phyloP scores from a whole-genome alignment of 2,329 filamentous ascomycete species.

The Cordyceps fumosorosea region DNA sequence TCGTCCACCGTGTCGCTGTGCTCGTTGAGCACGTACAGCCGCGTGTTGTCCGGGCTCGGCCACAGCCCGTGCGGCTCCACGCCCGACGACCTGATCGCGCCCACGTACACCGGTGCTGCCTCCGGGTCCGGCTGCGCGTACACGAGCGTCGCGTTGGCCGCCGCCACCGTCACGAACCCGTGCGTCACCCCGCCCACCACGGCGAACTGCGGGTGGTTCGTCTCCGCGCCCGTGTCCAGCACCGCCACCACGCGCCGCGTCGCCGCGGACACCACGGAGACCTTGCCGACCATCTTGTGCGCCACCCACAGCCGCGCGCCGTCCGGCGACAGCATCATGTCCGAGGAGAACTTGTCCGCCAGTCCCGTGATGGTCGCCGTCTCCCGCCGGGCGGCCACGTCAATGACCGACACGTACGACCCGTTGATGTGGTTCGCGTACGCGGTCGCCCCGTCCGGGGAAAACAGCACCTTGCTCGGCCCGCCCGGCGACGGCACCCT shows the following conservation, averaged over 20 bases:
- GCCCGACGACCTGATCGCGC: slow-evolving; percentile 9
- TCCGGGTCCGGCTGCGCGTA: slow-evolving; percentile 9
- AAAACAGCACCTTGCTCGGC: slow-evolving; percentile 16
- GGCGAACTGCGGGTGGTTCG: slow-evolving; percentile 14
- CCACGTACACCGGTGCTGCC: slow-evolving; percentile 9
- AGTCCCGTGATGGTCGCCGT: slow-evolving; percentile 8
- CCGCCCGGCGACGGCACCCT: slow-evolving; percentile 13
- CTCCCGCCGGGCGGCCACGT: slow-evolving; percentile 11
- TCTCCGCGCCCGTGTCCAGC: slow-evolving; percentile 14
- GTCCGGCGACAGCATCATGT: slow-evolving; percentile 16
- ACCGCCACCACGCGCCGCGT: neutral
- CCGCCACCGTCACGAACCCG: slow-evolving; percentile 14
- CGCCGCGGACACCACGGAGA: slow-evolving; percentile 11
- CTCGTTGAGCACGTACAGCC: slow-evolving; percentile 15
- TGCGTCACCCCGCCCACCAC: slow-evolving; percentile 11
- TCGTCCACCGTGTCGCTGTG: slow-evolving; percentile 15
- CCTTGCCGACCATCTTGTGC: slow-evolving; percentile 15
- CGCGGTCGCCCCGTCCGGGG: slow-evolving; percentile 13
- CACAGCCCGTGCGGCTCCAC: slow-evolving; percentile 15
- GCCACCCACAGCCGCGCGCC: slow-evolving; percentile 12
- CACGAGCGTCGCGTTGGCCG: slow-evolving; percentile 12
- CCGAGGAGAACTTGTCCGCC: slow-evolving; percentile 13
- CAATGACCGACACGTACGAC: slow-evolving; percentile 14
- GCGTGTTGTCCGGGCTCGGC: slow-evolving; percentile 15
- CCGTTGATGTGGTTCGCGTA: slow-evolving; percentile 16